Conservation (phyloP, 1,284 basidiomycete genomes). For the Papiliotrema nemorosa region DNA sequence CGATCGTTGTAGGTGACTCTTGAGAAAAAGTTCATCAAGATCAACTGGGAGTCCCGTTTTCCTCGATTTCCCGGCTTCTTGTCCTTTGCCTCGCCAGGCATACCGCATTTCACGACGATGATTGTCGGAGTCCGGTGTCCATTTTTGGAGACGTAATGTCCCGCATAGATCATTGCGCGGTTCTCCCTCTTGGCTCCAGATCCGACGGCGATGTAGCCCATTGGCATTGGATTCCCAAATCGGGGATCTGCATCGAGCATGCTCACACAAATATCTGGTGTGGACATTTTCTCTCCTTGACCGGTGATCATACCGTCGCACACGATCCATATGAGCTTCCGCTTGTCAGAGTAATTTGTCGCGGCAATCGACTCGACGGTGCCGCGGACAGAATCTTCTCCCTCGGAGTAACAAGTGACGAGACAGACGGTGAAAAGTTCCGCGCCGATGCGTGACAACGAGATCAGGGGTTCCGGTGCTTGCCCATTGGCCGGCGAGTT, state of each 20-base stretch:
- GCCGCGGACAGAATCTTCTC: conserved; percentile 82
- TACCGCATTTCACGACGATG: conserved; percentile 95
- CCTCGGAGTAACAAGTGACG: conserved; percentile 97
- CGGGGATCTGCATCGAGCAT: conserved; percentile 89
- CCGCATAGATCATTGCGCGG: conserved; percentile 96
- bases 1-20: conserved; percentile 98
- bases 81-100: conserved; percentile 69
- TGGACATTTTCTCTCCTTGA: conserved; percentile 87
- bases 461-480: conserved; percentile 49
- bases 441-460: conserved; percentile 78
- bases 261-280: conserved; percentile 93
- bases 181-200: conserved; percentile 86
- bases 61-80: conserved; percentile 97
- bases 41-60: conserved; percentile 97
- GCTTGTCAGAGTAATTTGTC: conserved; percentile 84
- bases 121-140: conserved; percentile 92
- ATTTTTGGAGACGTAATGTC: conserved; percentile 69
- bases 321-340: conserved; percentile 91
- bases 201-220: conserved; percentile 90
- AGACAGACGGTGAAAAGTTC: conserved; percentile 94
- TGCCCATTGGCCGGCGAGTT: conserved; percentile 26
- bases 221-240: conserved; percentile 93
- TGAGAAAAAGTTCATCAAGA: conserved; percentile 99
- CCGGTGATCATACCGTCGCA: conserved; percentile 99
- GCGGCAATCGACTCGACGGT: conserved; percentile 89